Conservation (phyloP, 148 eudicot species). For the Rhododendron kiyosumense region DNA sequence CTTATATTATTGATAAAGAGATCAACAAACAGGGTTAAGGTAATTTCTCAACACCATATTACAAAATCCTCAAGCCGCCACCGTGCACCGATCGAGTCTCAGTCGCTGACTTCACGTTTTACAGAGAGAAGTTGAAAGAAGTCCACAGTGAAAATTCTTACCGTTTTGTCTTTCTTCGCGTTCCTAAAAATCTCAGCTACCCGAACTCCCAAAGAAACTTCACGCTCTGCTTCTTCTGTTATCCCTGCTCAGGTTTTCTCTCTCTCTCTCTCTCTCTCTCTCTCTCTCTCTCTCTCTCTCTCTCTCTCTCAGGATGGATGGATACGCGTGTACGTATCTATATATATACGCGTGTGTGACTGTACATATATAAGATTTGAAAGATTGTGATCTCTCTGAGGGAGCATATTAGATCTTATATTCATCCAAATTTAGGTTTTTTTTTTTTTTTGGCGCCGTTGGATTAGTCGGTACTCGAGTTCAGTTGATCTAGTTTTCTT, state of each 20-base stretch:
- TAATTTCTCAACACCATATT: too few relatives aligned
- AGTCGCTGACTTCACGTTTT: background rate
- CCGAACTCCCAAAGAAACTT: background rate
- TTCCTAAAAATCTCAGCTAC: background rate
- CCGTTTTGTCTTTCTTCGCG: background rate
- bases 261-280: background rate
- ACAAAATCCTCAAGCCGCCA: too few relatives aligned
- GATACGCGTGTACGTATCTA: background rate
- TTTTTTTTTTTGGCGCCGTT: background rate
- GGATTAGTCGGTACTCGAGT: background rate
- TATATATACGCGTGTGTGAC: background rate
- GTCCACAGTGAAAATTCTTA: background rate
- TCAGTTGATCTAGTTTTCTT: background rate
- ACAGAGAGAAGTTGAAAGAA: background rate
- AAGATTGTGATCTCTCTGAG: background rate
- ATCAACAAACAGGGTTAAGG: too few relatives aligned
- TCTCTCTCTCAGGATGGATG: background rate
- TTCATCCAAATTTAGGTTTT: background rate
- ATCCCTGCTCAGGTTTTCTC: background rate
- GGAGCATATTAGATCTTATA: background rate
- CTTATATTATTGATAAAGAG: too few relatives aligned
- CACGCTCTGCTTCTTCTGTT: background rate
- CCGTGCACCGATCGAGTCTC: background rate
- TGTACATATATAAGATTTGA: background rate
- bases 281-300: background rate